These are phyloP conservation scores for Hemileccinum rubropunctum DNA, from an alignment of 768 basidiomycete genomes.

Conservation along the genomic window DNA sequence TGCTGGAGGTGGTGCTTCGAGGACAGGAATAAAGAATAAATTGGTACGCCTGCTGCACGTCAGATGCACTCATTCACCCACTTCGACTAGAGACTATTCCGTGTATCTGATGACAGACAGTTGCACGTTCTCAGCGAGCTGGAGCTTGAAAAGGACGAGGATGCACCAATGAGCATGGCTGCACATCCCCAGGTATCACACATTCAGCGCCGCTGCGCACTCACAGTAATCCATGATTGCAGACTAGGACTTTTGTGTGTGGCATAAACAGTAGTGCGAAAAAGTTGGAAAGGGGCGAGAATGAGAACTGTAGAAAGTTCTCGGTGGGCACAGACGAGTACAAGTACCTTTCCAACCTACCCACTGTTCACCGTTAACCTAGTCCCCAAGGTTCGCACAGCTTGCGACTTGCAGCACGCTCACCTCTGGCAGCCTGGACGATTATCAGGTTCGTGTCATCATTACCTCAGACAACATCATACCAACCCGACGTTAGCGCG, in stretches of 20 bases:
- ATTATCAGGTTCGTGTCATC: constrained; percentile 75
- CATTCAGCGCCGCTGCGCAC: background rate
- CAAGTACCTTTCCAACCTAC: constrained; percentile 43
- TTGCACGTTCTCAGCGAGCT: constrained; percentile 63
- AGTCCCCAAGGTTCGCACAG: constrained; percentile 16
- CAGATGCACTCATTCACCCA: constrained; percentile 4
- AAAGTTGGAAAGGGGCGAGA: constrained; percentile 59
- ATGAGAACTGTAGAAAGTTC: constrained; percentile 84
- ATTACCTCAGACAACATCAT: background rate
- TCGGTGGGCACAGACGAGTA: constrained; percentile 43
- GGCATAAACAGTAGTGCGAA: constrained; percentile 82
- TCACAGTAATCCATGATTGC: constrained; percentile 1
- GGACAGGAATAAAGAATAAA: constrained; percentile 92
- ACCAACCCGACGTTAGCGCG: constrained; percentile 50
- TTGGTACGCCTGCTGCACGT: constrained; percentile 45
- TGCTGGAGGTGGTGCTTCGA: constrained; percentile 85
- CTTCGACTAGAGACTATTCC: constrained; percentile 60
- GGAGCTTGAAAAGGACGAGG: constrained; percentile 77
- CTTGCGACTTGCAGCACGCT: constrained; percentile 60
- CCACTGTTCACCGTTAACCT: constrained; percentile 10
- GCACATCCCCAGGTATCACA: constrained; percentile 53
- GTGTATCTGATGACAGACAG: constrained; percentile 49
- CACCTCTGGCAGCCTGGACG: constrained; percentile 55
- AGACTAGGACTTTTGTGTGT: constrained; percentile 64
- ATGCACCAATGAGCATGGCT: constrained; percentile 96